Percentiles rank a stretch among this genome's conserved stretches.
Evolutionary conservation across 2,329 filamentous ascomycete genomes (phyloP).

Genomic region (Pyrenochaeta sp.): DNA sequence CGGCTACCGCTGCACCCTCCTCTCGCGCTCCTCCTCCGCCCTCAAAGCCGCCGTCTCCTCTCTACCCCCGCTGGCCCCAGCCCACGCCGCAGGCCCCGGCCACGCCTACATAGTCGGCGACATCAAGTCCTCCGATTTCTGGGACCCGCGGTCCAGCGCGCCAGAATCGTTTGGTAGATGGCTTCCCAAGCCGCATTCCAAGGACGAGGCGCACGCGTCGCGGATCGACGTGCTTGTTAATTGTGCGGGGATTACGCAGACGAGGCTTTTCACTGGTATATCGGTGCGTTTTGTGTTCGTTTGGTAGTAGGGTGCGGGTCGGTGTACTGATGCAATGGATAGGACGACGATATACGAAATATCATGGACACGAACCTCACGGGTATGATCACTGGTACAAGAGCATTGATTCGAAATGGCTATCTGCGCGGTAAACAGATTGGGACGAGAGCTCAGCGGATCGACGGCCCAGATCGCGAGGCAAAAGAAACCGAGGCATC

Average conservation of each 20-base stretch:
- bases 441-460: conserved; percentile 28
- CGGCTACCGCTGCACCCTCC: conserved; percentile 38
- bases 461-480: conserved; percentile 1
- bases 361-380: conserved; percentile 75
- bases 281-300: not conserved
- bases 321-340: not conserved
- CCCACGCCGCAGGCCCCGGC: conserved; percentile 7
- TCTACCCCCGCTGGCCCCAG: conserved; percentile 22
- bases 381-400: conserved; percentile 69
- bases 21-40: conserved; percentile 35
- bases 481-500: not conserved
- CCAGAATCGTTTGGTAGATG: conserved; percentile 1
- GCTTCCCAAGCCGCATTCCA: conserved; percentile 7
- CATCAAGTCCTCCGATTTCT: conserved; percentile 30
- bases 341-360: conserved; percentile 58
- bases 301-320: too few relatives aligned
- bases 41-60: conserved; percentile 33
- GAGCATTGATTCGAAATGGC: conserved; percentile 53
- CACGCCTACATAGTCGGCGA: conserved; percentile 38
- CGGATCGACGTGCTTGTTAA: conserved; percentile 70
- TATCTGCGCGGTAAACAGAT: conserved; percentile 40
- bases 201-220: conserved; percentile 5
- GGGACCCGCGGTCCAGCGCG: conserved; percentile 13
- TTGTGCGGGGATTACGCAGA: conserved; percentile 76
- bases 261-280: conserved; percentile 67